Evolutionary conservation across 2,329 filamentous ascomycete species (phyloP).

Genomic region (Stachybotrys echinatus): DNA sequence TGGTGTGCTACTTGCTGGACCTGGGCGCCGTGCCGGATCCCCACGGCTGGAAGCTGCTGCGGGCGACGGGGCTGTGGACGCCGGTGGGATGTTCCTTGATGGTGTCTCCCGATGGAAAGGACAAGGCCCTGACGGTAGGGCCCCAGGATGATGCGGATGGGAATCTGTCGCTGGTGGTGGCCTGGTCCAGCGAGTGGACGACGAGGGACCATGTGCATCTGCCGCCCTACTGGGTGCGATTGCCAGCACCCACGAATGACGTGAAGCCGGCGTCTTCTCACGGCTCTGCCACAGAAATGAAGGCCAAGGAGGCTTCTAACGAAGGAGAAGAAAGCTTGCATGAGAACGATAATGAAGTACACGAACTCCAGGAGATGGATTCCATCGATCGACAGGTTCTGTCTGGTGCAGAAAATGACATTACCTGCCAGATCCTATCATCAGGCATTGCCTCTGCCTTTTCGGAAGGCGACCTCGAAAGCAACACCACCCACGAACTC

Average conservation of each 20-base stretch:
- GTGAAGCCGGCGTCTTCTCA: neutral
- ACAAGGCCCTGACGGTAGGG: constrained; percentile 47
- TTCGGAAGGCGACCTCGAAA: constrained; percentile 26
- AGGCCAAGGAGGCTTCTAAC: neutral
- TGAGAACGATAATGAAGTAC: neutral
- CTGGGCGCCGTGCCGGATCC: constrained; percentile 56
- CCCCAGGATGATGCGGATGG: constrained; percentile 57
- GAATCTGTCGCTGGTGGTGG: constrained; percentile 49
- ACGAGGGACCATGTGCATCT: constrained; percentile 44
- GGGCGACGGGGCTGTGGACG: constrained; percentile 55
- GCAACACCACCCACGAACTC: constrained; percentile 26
- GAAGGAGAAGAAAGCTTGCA: neutral
- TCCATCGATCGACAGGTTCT: constrained; percentile 26
- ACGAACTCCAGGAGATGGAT: constrained; percentile 19
- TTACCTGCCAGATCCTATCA: constrained; percentile 44
- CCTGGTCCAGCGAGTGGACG: constrained; percentile 52
- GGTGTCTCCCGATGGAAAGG: constrained; percentile 42
- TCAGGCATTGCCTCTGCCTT: constrained; percentile 42
- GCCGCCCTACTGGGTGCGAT: constrained; percentile 54
- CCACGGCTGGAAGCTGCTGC: constrained; percentile 52
- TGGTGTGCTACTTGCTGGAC: constrained; percentile 58
- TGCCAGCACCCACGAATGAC: constrained; percentile 26
- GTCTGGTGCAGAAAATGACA: constrained; percentile 19
- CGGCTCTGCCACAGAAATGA: neutral
- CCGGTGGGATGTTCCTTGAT: constrained; percentile 53